Base-by-base conservation (phyloP, 345 rosid species). In the Pseudoturritis turrita region DNA sequence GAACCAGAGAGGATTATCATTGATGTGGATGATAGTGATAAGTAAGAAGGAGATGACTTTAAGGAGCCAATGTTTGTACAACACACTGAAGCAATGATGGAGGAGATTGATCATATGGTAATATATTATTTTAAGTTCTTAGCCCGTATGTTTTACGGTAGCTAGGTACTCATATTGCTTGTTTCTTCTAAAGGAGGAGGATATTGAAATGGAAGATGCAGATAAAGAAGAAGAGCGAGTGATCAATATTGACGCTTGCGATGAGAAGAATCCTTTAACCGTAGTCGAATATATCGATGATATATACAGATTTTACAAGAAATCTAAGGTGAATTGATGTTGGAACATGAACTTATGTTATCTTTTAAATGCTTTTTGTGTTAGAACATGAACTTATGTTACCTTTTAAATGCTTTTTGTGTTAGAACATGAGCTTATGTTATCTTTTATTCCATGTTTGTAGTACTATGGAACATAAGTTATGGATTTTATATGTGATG, bases 91-190 rank as follows among this genome's bases (percentile, higher is more conserved):
- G 89, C 94, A 72, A 86, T 89, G 89, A 58, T 87, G 77, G 96
- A 86, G 17, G 96, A 91, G 77, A 88, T 83, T 72, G 90, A 89
- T 63, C 78, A 79, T 65, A 87, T 87, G 97, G 98, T 88, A 89
- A 6, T 15, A 35, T 9, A 53, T 17, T 31, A 36, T 17, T 11
- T 44, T 44, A 39, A 37, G 47, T 33, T 10, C 18, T 54, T 28
- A 39, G 47, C 44, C 53, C 11, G 31, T 53, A 0, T 31, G 13
- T 41, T 72, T 13, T 10, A 44, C 49, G 47, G 54, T 46, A 61
- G 18, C 22, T 10, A 21, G 10, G 17, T 37, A 35, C 40, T 69
- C 39, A 46, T n/a, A n/a, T n/a, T n/a, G n/a, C n/a, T n/a, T n/a
- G n/a, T n/a, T n/a, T n/a, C n/a, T n/a, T n/a, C n/a, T 18, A 57